Percentiles rank a stretch among this genome's conserved stretches.
Evolutionary conservation across 2,329 filamentous ascomycete genomes (phyloP).

Genomic region (Aspergillus texensis): DNA sequence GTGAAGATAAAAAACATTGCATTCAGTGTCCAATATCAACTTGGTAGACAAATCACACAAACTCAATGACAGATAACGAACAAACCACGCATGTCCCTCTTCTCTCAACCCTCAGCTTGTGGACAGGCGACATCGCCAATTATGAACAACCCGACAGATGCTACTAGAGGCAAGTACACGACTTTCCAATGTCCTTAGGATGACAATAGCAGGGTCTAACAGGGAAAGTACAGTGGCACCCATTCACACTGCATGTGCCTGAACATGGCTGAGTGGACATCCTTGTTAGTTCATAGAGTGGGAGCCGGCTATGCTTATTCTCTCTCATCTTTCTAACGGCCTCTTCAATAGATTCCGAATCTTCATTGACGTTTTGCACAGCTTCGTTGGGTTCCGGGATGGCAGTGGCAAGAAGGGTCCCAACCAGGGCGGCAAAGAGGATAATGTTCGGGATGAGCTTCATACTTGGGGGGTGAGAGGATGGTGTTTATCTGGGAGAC

Average conservation of each 20-base stretch:
- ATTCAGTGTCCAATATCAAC: no score
- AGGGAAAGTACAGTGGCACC: background rate
- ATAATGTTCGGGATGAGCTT: background rate
- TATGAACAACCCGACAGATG: background rate
- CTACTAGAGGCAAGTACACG: background rate
- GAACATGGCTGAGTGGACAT: background rate
- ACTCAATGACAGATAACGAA: no score
- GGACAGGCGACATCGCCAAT: background rate
- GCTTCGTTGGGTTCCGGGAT: background rate
- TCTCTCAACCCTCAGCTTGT: background rate
- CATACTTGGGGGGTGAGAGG: background rate
- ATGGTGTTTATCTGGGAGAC: background rate
- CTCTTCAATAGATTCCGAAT: background rate
- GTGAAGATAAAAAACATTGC: no score
- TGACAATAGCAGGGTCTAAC: background rate
- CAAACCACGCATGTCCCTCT: background rate
- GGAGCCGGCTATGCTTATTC: background rate
- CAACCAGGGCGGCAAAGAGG: background rate
- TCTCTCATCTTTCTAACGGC: background rate
- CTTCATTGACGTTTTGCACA: background rate
- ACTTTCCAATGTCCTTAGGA: background rate
- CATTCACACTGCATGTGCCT: background rate
- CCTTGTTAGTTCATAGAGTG: background rate
- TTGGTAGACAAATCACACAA: no score
- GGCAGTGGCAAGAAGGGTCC: background rate